These are phyloP conservation scores for Viola pubescens DNA, from an alignment of 441 rosid genomes.

Conservation along the genomic window DNA sequence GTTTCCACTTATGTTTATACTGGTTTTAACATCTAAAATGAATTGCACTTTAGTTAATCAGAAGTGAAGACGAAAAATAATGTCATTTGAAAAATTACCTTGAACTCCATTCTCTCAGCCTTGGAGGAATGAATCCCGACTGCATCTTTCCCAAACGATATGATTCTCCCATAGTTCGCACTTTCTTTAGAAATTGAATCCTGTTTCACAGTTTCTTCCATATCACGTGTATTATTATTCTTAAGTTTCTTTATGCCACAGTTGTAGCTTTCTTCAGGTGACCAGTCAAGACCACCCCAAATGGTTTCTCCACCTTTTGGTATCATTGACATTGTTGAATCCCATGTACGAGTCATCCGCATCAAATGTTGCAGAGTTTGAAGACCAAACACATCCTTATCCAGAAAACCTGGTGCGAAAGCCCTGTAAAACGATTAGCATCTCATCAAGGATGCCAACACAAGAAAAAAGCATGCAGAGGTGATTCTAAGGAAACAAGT, in stretches of 20 bases:
- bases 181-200: conserved; percentile 22
- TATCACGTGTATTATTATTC: conserved; percentile 20
- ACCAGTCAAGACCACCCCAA: conserved; percentile 50
- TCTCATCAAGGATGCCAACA: not conserved
- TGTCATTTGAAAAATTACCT: not conserved
- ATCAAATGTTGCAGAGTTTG: conserved; percentile 46
- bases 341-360: conserved; percentile 58
- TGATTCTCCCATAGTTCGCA: conserved; percentile 45
- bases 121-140: conserved; percentile 29
- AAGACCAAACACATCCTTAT: conserved; percentile 35
- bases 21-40: no score
- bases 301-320: conserved; percentile 63
- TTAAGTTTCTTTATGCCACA: conserved; percentile 24
- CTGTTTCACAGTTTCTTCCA: conserved; percentile 11
- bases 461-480: not conserved
- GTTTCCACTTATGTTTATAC: no score
- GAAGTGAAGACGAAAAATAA: not conserved
- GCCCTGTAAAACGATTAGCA: conserved; percentile 28
- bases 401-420: conserved; percentile 36
- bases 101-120: conserved; percentile 27
- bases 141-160: conserved; percentile 44
- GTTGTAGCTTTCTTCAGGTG: conserved; percentile 39
- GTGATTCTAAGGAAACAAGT: not conserved
- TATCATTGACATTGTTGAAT: conserved; percentile 40
- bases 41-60: no score